These are phyloP conservation scores for Carpinus fangiana DNA, from an alignment of 306 rosid genomes.

Conservation along the genomic window DNA sequence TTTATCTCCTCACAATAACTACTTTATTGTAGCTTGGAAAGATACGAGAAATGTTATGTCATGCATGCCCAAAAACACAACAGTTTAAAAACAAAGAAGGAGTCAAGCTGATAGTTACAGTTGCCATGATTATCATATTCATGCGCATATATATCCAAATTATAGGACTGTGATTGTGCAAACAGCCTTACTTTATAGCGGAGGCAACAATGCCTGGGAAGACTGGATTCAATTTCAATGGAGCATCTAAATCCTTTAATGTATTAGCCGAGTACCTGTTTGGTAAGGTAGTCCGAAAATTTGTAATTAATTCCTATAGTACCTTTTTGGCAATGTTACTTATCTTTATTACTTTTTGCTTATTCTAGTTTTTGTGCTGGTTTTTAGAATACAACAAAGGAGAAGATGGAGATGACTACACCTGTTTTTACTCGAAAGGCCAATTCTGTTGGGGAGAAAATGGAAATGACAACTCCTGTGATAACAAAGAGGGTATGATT, in stretches of 20 bases:
- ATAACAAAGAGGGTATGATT: slow-evolving; percentile 67
- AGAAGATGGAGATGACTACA: slow-evolving; percentile 94
- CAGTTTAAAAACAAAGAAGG: background rate
- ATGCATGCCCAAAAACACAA: background rate
- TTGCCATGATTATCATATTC: slow-evolving; percentile 6
- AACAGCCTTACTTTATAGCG: slow-evolving; percentile 83
- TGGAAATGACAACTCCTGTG: slow-evolving; percentile 96
- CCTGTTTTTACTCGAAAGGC: slow-evolving; percentile 77
- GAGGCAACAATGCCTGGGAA: slow-evolving; percentile 93
- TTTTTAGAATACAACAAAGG: slow-evolving; percentile 64
- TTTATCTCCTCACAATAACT: too few species aligned
- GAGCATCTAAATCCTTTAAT: slow-evolving; percentile 83
- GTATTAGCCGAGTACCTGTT: slow-evolving; percentile 87
- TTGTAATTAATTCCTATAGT: slow-evolving; percentile 7
- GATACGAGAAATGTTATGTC: background rate
- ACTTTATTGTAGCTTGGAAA: background rate
- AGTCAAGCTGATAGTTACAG: background rate
- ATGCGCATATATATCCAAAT: background rate
- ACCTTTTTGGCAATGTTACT: slow-evolving; percentile 4
- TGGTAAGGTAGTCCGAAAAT: slow-evolving; percentile 74
- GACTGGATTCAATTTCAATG: slow-evolving; percentile 73
- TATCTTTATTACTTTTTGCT: slow-evolving; percentile 17
- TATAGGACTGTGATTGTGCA: slow-evolving; percentile 25
- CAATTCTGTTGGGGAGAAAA: slow-evolving; percentile 68
- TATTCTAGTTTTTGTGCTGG: slow-evolving; percentile 19